Percentiles rank a stretch among this genome's conserved stretches.
These are phyloP conservation scores for Melanomma pulvis-pyrius DNA, from an alignment of 495 filamentous ascomycete species.

Conservation along the genomic window DNA sequence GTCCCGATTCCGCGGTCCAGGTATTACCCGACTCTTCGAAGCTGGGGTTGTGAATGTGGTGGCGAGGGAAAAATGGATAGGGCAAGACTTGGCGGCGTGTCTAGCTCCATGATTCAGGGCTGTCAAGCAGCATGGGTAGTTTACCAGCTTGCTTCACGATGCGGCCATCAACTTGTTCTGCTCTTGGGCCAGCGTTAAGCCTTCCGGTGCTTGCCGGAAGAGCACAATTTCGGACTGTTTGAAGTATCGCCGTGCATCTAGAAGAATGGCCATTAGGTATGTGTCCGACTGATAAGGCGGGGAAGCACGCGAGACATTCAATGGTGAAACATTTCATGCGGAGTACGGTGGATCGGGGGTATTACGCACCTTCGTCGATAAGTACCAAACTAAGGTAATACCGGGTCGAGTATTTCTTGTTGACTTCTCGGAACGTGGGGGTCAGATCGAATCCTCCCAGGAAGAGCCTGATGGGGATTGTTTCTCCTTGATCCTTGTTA, in stretches of 20 bases:
- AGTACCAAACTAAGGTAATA: slow-evolving; percentile 97
- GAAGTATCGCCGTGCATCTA: slow-evolving; percentile 96
- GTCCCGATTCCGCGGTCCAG: slow-evolving; percentile 13
- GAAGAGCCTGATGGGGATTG: slow-evolving; percentile 96
- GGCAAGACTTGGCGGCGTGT: not conserved
- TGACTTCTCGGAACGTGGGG: slow-evolving; percentile 98
- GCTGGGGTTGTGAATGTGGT: not conserved
- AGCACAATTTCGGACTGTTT: slow-evolving; percentile 99
- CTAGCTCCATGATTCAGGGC: not conserved
- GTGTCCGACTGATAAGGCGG: not conserved
- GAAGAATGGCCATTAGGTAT: slow-evolving; percentile 10
- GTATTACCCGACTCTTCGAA: not conserved
- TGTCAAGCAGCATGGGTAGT: not conserved
- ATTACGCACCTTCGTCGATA: slow-evolving; percentile 82
- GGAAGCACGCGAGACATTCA: slow-evolving; percentile 6
- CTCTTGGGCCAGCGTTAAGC: slow-evolving; percentile 36
- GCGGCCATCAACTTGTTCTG: slow-evolving; percentile 39
- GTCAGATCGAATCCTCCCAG: slow-evolving; percentile 97
- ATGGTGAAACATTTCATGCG: not conserved
- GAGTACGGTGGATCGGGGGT: not conserved
- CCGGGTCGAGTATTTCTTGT: slow-evolving; percentile 98
- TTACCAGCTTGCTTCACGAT: slow-evolving; percentile 20
- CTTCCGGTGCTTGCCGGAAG: slow-evolving; percentile 87
- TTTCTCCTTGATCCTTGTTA: slow-evolving; percentile 68
- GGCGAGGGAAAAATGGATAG: not conserved